Evolutionary conservation across 1,139 yeast genomes (phyloP), one percentile per base, ranked within the genome.

Genomic region (Dujonia santamariae): DNA sequence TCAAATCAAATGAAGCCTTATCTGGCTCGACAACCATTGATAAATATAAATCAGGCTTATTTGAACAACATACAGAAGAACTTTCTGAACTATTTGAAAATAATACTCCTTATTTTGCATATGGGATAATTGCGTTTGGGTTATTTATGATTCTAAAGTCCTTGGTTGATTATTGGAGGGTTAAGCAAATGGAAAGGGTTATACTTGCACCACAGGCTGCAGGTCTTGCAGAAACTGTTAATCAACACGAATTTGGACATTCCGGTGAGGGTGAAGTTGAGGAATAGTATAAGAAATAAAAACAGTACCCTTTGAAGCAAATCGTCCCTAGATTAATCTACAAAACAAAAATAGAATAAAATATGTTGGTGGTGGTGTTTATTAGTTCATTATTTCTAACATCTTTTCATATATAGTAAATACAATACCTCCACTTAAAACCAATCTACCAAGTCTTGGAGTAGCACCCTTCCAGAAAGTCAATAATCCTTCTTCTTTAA

Each of bases 381-480:
- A 16, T 31, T 44, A 52, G 19, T 45, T 49, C 54, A 85, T 54
- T 12, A 85, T 44, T 19, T 73, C 76, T 60, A 90, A 67, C 67
- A 90, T 84, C 63, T 87, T 85, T 56, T 90, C 97, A 58, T 90
- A 90, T 38, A 90, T 85, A 22, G 97, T 90, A 61, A 90, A 90
- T 12, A 90, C 97, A 46, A 90, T 90, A 47, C 97, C 97, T 38
- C 97, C 97, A 63, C 95, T 84, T 53, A 92, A 72, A 29, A 90
- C 80, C 53, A 92, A 72, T 48, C 98, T 75, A 3, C 97, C 98
- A 44, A 92, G 67, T 54, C 98, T 73, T 34, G 98, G 98, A 2
- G 97, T 90, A 27, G 97, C 96, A 40, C 98, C 98, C 62, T 86
- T 86, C 98, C 98, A 92, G 64, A 88, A 87, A 4, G 97, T 85